Evolutionary conservation across 441 rosid genomes (phyloP), one percentile per base, ranked within the genome.

Genomic region (Lepidium campestre): DNA sequence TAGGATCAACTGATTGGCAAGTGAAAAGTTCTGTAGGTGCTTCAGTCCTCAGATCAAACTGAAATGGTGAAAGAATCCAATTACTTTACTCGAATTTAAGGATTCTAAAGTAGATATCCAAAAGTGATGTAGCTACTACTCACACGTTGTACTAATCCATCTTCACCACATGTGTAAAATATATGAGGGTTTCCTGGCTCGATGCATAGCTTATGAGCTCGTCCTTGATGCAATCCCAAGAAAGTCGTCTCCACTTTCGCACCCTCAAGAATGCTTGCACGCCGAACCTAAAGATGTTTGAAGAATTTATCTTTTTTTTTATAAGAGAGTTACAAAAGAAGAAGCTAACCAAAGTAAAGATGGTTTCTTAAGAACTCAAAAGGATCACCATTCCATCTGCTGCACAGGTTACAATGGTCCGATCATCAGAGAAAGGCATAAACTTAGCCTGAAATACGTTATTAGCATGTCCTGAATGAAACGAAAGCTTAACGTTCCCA

Each of bases 151-250:
- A 93, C 96, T 69, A 85, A 57, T 48, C 96, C 99, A 85, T 94
- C 99, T 83, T 89, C 93, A 48, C 92, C 96, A 57, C 96, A 91
- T 1, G 93, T 83, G 76, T 87, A 94, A 40, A 93, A 85, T 60
- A 84, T 68, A 72, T 86, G 82, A 61, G 99, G 87, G 73, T 90
- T 93, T 45, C 99, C 95, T 22, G 97, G 97, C 73, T 91, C 99
- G 76, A 89, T 67, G 57, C 93, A 89, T 68, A 91, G 76, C 65
- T 86, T 93, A 84, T 87, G 96, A 39, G 82, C 96, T 57, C 85
- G 72, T 64, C 90, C 86, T 8, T 80, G 70, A 69, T 93, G 99
- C 65, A 61, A 76, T 34, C 83, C 89, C 29, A 93, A 76, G 70
- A 83, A 50, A 56, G 64, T 50, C 57, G 91, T 86, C 71, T 83